Conservation (phyloP, 2,329 filamentous ascomycete species). For the Bimuria novae-zelandiae region DNA sequence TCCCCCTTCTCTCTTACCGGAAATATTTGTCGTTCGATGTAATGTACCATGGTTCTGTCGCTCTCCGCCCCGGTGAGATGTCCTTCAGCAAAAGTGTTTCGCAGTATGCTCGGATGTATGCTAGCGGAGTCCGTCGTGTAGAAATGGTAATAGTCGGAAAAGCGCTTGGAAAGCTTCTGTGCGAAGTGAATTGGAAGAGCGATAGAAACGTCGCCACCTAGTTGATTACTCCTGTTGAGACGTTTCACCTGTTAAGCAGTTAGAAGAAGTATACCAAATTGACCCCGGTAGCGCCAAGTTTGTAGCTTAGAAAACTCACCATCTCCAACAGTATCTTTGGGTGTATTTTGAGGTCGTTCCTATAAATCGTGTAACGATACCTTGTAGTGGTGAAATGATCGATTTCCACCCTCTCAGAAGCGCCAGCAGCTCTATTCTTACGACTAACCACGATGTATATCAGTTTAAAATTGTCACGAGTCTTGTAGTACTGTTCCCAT, state of each 20-base stretch:
- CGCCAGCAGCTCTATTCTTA: no score
- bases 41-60: not conserved
- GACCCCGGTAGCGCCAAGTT: no score
- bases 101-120: not conserved
- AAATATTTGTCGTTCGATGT: not conserved
- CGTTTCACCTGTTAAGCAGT: not conserved
- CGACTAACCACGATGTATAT: not conserved
- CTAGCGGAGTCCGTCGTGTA: not conserved
- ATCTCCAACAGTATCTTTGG: no score
- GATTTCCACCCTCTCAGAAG: no score
- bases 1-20: no score
- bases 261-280: not conserved
- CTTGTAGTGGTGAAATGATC: not conserved
- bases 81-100: not conserved
- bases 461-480: not conserved
- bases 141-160: not conserved
- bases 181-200: not conserved
- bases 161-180: not conserved
- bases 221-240: not conserved
- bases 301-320: no score
- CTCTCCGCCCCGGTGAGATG: not conserved
- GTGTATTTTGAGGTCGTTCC: no score
- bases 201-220: not conserved
- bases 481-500: not conserved
- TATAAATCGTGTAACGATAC: not conserved